Evolutionary conservation across 139 green algal genomes (phyloP), one percentile per base, ranked within the genome.

Genomic region (Picochlorum sp.): DNA sequence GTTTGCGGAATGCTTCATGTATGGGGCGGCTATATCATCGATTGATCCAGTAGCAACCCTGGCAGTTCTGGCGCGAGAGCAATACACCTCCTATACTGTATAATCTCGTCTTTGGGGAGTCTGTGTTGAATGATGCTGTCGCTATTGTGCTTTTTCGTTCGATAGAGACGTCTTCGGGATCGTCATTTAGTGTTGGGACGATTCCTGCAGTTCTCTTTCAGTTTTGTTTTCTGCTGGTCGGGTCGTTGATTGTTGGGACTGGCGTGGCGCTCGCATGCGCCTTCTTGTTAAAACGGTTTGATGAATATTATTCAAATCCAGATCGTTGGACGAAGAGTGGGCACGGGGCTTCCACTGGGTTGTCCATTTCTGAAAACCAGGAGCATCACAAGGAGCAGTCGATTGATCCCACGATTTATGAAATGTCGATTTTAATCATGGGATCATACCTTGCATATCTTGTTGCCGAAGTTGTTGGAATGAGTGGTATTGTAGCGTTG

Each of bases 401-500:
- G 10, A 16, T 45, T 8, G 65, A 73, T 47, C 20, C 52, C 7
- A 63, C 65, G 0, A 55, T 72, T 4, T 79, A 79, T 30, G 72
- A 79, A 49, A 74, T 83, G 7, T 61, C 63, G 1, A 63, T 84
- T 37, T 56, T 84, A 13, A 65, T 78, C 13, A 78, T 81, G 71
- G 63, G 72, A 13, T 69, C 65, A 5, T 97, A 95, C 71, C 65
- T 92, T 23, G 74, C 71, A 23, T 95, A 92, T 68, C 72, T 95
- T 10, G 50, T 75, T 24, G 81, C 81, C 1, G 88, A 97, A 68
- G 69, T 94, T 56, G 65, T 85, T 24, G 83, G 79, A 18, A 80
- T 96, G 30, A 84, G 71, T 41, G 87, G 79, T 61, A 97, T 97
- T 65, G 78, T 97, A 21, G 64, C 86, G 0, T 79, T 96, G 21